Evolutionary conservation across 2,329 filamentous ascomycete species (phyloP), one percentile per base, ranked within the genome.

Genomic region (Monosporascus sp.): DNA sequence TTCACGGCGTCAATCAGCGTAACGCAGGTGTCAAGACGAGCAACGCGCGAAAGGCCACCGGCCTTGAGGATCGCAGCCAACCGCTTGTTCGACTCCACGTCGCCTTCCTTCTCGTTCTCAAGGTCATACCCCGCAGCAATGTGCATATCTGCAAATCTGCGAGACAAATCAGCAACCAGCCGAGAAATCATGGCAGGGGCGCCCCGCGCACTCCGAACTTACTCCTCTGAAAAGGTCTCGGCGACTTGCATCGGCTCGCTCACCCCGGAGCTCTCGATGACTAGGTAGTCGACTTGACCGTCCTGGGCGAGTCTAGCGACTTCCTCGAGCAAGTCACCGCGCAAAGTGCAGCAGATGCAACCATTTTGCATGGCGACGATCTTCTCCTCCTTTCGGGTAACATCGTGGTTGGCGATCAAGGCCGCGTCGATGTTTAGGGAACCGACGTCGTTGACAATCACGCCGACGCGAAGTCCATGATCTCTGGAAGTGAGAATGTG

Each of bases 261-360:
- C 57, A 89, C 87, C 0, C 86, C 84, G 2, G 80, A 86, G 62
- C 84, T 88, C 66, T 89, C 86, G 42, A 88, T 86, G 39, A 89
- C 73, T 25, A 89, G 81, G 64, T 90, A 89, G 64, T 90, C 84
- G 38, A 89, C 85, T 48, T 78, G 72, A 18, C 82, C 77, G 1
- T 82, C 74, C 62, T 84, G 79, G 0, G 85, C 78, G 1, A 90
- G 73, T 1, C 77, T 77, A 1, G 85, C 85, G 0, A 90, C 77
- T 64, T 90, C 86, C 54, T 86, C 81, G 0, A 90, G 76, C 1
- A 90, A 69, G 52, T 90, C 86, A 1, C 86, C 85, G 3, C 87
- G 82, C 0, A 90, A 74, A 0, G 86, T 90, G 60, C 87, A 90
- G 72, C 86, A 90, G 61, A 90, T 90, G 58, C 87, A 90, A 9